These are phyloP conservation scores for Penicillium sumatraense DNA, from an alignment of 2,329 filamentous ascomycete species.

Conservation along the genomic window DNA sequence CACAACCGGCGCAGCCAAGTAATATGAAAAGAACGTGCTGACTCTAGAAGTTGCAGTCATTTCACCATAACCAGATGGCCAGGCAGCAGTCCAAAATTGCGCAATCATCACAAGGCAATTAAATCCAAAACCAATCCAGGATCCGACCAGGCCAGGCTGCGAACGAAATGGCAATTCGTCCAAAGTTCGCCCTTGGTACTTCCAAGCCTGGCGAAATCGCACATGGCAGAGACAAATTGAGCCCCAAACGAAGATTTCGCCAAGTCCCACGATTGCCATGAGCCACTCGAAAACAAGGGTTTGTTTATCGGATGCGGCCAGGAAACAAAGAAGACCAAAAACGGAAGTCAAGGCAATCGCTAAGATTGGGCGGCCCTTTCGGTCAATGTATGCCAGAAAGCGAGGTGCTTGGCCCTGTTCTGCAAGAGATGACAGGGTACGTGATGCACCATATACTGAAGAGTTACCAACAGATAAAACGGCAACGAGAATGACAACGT, in stretches of 20 bases:
- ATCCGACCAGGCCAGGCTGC: constrained; percentile 77
- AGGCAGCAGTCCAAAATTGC: constrained; percentile 87
- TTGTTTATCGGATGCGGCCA: constrained; percentile 68
- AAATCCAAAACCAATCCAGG: constrained; percentile 76
- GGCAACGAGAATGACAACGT: constrained; percentile 89
- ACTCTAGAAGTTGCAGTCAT: constrained; percentile 55
- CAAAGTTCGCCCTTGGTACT: constrained; percentile 67
- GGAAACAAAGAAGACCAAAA: constrained; percentile 76
- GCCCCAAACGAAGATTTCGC: constrained; percentile 76
- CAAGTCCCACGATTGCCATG: constrained; percentile 72
- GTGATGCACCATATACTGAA: constrained; percentile 86
- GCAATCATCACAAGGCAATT: constrained; percentile 77
- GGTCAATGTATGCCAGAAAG: constrained; percentile 80
- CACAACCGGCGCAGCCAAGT: constrained; percentile 63
- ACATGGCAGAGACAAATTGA: constrained; percentile 91
- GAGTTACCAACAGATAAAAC: constrained; percentile 92
- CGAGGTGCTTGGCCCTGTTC: constrained; percentile 83
- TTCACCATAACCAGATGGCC: constrained; percentile 65
- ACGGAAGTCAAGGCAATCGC: constrained; percentile 70
- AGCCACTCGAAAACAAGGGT: constrained; percentile 77
- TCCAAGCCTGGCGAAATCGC: constrained; percentile 85
- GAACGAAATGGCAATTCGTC: constrained; percentile 80
- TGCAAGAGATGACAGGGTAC: constrained; percentile 85
- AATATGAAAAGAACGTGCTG: constrained; percentile 70
- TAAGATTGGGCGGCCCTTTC: constrained; percentile 76